phyloP scores from a whole-genome alignment of 1,284 basidiomycete genomes.

The Microstroma glucosiphilum region DNA sequence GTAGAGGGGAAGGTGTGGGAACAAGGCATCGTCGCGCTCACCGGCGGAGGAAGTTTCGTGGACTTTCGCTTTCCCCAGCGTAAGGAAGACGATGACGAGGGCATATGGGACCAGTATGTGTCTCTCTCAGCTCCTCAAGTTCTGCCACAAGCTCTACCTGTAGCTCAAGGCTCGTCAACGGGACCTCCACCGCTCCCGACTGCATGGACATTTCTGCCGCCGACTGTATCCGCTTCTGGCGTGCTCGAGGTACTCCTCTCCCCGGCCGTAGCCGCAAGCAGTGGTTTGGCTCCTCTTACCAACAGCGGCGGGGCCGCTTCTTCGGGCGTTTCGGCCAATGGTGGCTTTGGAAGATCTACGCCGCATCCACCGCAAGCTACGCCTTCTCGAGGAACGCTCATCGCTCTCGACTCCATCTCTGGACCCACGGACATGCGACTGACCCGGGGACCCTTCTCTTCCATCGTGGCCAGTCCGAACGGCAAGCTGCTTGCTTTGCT shows the following conservation, averaged over 20 bases:
- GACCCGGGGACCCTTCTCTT: slow-evolving; percentile 77
- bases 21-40: slow-evolving; percentile 77
- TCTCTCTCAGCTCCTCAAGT: neutral
- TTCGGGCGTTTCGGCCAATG: too few species aligned
- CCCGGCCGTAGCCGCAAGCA: neutral
- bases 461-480: slow-evolving; percentile 81
- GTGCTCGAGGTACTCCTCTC: slow-evolving; percentile 9
- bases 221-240: slow-evolving; percentile 20
- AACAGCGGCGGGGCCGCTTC: neutral
- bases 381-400: slow-evolving; percentile 17
- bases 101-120: neutral
- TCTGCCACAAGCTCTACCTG: slow-evolving; percentile 10
- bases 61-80: slow-evolving; percentile 71
- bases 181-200: slow-evolving; percentile 6
- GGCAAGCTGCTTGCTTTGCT: slow-evolving; percentile 84
- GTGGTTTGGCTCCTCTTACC: neutral
- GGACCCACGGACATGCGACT: slow-evolving; percentile 56
- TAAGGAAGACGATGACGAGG: slow-evolving; percentile 38
- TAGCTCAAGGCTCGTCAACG: neutral
- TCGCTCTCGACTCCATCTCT: slow-evolving; percentile 21
- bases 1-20: slow-evolving; percentile 78
- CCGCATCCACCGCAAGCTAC: slow-evolving; percentile 4
- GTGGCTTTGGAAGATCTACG: neutral
- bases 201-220: slow-evolving; percentile 28
- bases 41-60: slow-evolving; percentile 67